Conservation (phyloP, 2,329 filamentous ascomycete species). For the Fusarium sp. region DNA sequence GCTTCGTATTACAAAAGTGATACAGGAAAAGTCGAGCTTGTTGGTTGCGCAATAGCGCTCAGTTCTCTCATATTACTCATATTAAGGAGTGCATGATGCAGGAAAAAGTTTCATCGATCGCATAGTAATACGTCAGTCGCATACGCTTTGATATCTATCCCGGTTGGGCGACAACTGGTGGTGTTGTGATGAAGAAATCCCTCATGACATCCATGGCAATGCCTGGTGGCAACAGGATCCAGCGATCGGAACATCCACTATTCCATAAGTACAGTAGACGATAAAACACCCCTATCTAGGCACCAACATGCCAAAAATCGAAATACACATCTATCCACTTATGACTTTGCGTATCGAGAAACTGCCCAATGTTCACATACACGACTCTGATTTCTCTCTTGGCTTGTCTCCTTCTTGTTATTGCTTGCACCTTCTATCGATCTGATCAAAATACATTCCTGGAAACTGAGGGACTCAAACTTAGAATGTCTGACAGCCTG, state of each 20-base stretch:
- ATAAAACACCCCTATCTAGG: background rate
- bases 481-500: background rate
- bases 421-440: background rate
- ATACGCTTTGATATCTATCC: too few relatives aligned
- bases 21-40: too few relatives aligned
- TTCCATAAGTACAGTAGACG: background rate
- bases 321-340: background rate
- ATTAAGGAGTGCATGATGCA: too few relatives aligned
- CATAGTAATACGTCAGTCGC: too few relatives aligned
- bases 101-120: too few relatives aligned
- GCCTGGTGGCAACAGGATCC: background rate
- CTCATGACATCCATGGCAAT: background rate
- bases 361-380: background rate
- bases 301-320: background rate
- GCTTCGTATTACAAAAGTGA: too few relatives aligned
- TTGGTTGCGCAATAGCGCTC: too few relatives aligned
- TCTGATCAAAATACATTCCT: background rate
- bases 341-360: background rate
- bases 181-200: too few relatives aligned
- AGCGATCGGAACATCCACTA: background rate
- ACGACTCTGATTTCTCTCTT: background rate
- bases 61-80: too few relatives aligned
- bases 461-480: background rate
- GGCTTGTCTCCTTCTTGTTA: background rate
- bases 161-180: too few relatives aligned